Conservation (phyloP, 371 early-diverging fungal species). For the Vairimorpha apis region DNA sequence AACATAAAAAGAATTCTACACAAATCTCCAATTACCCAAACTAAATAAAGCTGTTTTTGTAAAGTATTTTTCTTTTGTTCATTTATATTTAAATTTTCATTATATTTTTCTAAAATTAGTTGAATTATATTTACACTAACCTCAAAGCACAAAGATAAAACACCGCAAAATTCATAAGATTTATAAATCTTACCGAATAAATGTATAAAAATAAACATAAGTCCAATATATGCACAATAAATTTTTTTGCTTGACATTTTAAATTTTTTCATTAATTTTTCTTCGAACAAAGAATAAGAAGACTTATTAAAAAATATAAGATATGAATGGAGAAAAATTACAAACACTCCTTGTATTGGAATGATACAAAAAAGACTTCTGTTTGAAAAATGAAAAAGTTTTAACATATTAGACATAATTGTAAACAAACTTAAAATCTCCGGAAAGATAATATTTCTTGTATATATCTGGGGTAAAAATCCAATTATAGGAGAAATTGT, state of each 20-base stretch:
- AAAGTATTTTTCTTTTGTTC: constrained; percentile 9
- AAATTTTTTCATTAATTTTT: constrained; percentile 33
- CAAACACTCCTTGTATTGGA: constrained; percentile 39
- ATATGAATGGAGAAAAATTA: constrained; percentile 48
- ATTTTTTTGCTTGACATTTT: constrained; percentile 2
- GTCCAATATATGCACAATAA: not conserved
- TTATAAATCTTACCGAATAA: not conserved
- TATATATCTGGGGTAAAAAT: constrained; percentile 56
- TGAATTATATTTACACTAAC: constrained; percentile 46
- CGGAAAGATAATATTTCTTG: constrained; percentile 36
- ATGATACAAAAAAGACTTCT: constrained; percentile 20
- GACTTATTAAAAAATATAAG: constrained; percentile 41
- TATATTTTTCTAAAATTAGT: constrained; percentile 32
- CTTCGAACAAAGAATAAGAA: constrained; percentile 28
- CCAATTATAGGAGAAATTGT: constrained; percentile 52
- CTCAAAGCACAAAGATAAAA: constrained; percentile 44
- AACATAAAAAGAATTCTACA: constrained; percentile 45
- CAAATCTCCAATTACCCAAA: constrained; percentile 58
- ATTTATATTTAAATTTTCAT: constrained; percentile 13
- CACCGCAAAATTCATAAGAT: constrained; percentile 27
- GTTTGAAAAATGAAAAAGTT: constrained; percentile 40
- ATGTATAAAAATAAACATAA: constrained; percentile 9
- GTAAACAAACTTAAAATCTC: constrained; percentile 49
- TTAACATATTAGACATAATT: constrained; percentile 49
- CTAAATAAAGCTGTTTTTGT: constrained; percentile 50